Conservation (phyloP, 208 protist species). For the Sergeia podlipaevii region DNA sequence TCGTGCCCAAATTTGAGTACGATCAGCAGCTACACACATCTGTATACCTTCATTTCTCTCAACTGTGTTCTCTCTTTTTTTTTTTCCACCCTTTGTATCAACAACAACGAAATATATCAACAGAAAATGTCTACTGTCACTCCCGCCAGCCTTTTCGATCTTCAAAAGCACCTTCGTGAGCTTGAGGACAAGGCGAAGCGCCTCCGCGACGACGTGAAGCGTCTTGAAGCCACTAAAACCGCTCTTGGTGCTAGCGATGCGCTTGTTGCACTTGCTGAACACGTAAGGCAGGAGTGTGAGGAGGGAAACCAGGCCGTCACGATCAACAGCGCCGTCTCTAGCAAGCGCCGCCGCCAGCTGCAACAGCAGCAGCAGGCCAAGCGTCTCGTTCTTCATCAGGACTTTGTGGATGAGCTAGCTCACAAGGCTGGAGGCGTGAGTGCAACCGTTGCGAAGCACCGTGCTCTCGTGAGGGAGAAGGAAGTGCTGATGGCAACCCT, state of each 20-base stretch:
- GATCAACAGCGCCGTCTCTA: constrained; percentile 9
- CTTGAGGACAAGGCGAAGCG: constrained; percentile 47
- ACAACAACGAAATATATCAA: no score
- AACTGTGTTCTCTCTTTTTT: no score
- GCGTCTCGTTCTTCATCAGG: constrained; percentile 28
- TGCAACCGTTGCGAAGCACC: constrained; percentile 18
- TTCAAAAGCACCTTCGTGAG: constrained; percentile 44
- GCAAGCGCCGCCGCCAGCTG: constrained; percentile 9
- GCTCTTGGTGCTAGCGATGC: constrained; percentile 26
- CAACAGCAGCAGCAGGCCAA: constrained; percentile 2
- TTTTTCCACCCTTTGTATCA: no score
- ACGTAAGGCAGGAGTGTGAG: constrained; percentile 13
- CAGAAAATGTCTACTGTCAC: no score
- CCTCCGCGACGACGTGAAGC: constrained; percentile 59
- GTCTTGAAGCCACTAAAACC: constrained; percentile 47
- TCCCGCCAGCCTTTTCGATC: constrained; percentile 18
- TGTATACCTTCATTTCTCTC: no score
- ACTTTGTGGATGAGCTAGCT: constrained; percentile 48
- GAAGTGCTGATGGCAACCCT: constrained; percentile 15
- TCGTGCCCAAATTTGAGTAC: no score
- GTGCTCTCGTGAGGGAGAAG: constrained; percentile 21
- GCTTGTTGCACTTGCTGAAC: constrained; percentile 8
- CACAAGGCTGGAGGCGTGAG: constrained; percentile 43
- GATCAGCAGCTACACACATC: no score
- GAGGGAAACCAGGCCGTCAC: constrained; percentile 26